Evolutionary conservation across 495 filamentous ascomycete species (phyloP), one percentile per base, ranked within the genome.

Genomic region (Annulohypoxylon bovei): DNA sequence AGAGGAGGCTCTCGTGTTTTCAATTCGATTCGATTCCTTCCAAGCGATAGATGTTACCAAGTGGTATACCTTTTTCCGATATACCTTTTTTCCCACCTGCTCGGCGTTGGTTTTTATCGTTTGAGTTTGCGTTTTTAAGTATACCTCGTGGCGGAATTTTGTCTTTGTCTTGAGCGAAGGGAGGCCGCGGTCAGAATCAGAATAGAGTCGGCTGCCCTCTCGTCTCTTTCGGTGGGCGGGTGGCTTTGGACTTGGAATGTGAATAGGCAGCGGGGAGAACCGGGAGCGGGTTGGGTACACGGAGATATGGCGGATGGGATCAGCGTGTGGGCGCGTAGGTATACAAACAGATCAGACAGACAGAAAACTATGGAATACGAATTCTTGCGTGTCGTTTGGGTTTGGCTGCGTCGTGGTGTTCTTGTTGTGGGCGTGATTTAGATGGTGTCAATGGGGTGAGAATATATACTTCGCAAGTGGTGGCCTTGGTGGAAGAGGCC

Each of bases 31-130:
- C 18, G 7, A 35, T 33, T 59, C 35, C 11, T 39, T 64, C 3
- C 20, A 12, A 44, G 40, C 52, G 53, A 20, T 11, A 49, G 33
- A 69, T 25, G 23, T 16, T 23, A 42, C n/a, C n/a, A n/a, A n/a
- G 35, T n/a, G 23, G 44, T 65, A 64, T 65, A 62, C 56, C 49
- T 42, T 62, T 28, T n/a, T 2, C 30, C 2, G 46, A 25, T 50
- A 50, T 50, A 27, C 46, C 46, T 50, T 50, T 28, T 11, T n/a
- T 1, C 23, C 28, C 12, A 1, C 22, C 20, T 6, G 54, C 64
- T 7, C 22, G 63, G 63, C 59, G 62, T 74, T 63, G 50, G 62
- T 40, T 30, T 46, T 47, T 55, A 16, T 46, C 16, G 23, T 28
- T 52, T 11, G 20, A 14, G 18, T 6, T 20, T 25, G 50, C n/a